A percentile compares a stretch with the other conserved stretches of the same genome.
Evolutionary conservation across 225 moss, liverwort and hornwort genomes (phyloP).

Genomic region (Anthoceros angustus): DNA sequence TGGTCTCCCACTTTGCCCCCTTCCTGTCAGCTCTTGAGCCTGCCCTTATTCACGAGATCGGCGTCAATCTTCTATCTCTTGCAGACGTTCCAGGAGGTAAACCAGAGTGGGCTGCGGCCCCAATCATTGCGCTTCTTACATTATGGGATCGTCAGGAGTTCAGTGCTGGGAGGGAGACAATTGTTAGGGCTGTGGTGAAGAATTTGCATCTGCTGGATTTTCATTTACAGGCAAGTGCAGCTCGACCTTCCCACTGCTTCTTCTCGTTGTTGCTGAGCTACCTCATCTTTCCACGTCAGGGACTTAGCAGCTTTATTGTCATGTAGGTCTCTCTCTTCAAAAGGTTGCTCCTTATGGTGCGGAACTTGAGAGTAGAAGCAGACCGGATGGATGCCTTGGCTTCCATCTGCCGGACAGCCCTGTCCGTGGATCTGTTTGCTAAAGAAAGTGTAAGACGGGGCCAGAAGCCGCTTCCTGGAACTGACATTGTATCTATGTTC

Average conservation of each 20-base stretch:
- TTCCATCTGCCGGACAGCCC: constrained; percentile 81
- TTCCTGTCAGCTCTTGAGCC: constrained; percentile 86
- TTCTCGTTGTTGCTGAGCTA: background rate
- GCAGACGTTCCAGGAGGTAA: constrained; percentile 98
- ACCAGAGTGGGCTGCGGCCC: constrained; percentile 91
- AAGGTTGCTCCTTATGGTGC: constrained; percentile 79
- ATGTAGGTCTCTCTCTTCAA: constrained; percentile 59
- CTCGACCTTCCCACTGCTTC: background rate
- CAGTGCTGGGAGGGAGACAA: constrained; percentile 86
- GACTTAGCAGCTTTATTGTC: background rate
- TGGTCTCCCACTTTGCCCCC: constrained; percentile 84
- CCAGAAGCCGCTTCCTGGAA: constrained; percentile 75
- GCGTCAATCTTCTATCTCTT: constrained; percentile 75
- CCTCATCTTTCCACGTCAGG: background rate
- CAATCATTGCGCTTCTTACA: constrained; percentile 76
- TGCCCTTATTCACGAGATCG: constrained; percentile 82
- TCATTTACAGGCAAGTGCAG: constrained; percentile 51
- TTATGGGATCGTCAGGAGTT: constrained; percentile 97
- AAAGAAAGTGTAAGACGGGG: constrained; percentile 88
- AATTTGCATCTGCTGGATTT: constrained; percentile 89
- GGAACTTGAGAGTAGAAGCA: constrained; percentile 80
- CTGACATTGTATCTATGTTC: constrained; percentile 71
- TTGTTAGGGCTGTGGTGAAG: constrained; percentile 92
- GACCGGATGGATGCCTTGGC: constrained; percentile 96
- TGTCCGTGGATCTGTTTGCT: constrained; percentile 82